Evolutionary conservation across 1,139 yeast genomes (phyloP), one percentile per base, ranked within the genome.

Genomic region (Yamadazyma taylorii): DNA sequence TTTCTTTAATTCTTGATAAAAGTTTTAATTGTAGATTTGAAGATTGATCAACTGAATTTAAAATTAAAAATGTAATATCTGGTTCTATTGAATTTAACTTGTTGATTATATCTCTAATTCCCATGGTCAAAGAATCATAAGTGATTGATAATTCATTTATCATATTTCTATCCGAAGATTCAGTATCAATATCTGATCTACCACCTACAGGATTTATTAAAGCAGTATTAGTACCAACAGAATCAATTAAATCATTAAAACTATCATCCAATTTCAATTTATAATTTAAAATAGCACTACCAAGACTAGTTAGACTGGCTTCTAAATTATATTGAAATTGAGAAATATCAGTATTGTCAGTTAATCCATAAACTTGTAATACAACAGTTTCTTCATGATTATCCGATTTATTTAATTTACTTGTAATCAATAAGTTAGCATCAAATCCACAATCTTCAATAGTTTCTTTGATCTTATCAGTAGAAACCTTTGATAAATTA

Each of bases 1-100:
- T 82, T 47, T 90, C 97, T 49, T 81, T 79, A 9, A 76, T 71
- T 48, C 86, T 79, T 1, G 88, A 72, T 25, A 92, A 67, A 3
- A 85, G 60, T 32, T 78, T 79, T 28, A 90, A 61, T 58, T 92
- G 97, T 4, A 86, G 66, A 3, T 75, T 60, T 35, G 78, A 58
- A 8, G 73, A 57, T 45, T 66, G 75, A 50, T 70, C 75, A 11
- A 69, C 53, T 3, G 75, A 65, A 47, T 69, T 69, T 24, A 65
- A 40, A 12, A 69, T 61, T 55, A 56, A 70, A 73, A 47, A 82
- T 51, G 38, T 64, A 19, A 69, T 38, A 4, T 48, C 51, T 3
- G 41, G 39, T 3, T 57, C 56, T 8, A 69, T 46, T 2, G 44
- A 32, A 27, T 65, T 55, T 33, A 76, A 51, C 2, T 69, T 64